Conservation (phyloP, 106 monocot species). For the Platanthera guangdongensis region DNA sequence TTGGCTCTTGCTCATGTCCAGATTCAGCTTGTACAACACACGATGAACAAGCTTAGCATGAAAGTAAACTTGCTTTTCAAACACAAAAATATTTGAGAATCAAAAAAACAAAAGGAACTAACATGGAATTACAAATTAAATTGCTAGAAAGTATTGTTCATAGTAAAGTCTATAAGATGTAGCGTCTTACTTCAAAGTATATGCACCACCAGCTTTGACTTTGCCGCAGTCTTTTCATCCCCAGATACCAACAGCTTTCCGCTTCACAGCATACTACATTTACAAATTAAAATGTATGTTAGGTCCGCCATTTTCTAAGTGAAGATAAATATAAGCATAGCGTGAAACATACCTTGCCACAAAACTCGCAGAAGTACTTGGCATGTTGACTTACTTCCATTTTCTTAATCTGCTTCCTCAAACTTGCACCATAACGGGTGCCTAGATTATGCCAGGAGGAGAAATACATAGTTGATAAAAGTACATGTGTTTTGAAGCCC, state of each 20-base stretch:
- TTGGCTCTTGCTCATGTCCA: no score
- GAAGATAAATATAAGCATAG: not conserved
- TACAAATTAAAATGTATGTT: not conserved
- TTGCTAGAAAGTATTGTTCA: not conserved
- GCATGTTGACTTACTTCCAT: constrained; percentile 68
- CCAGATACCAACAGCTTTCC: constrained; percentile 24
- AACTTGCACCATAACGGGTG: constrained; percentile 68
- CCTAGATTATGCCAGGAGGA: constrained; percentile 14
- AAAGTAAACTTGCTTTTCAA: no score
- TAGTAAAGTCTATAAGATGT: no score
- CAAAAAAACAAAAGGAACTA: no score
- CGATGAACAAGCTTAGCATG: no score
- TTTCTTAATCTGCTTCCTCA: constrained; percentile 68
- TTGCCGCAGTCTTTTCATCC: constrained; percentile 47
- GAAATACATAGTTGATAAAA: not conserved
- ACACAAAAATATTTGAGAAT: no score
- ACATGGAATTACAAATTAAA: no score
- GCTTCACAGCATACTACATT: constrained; percentile 21
- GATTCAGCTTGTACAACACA: no score
- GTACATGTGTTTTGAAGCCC: not conserved
- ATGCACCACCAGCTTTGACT: constrained; percentile 29
- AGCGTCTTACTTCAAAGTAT: constrained; percentile 18
- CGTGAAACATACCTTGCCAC: constrained; percentile 36
- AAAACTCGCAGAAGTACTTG: constrained; percentile 68
- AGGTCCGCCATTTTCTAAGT: not conserved